phyloP scores from a whole-genome alignment of 192 early-diverging fungal species.

The Ambispora gerdemannii region DNA sequence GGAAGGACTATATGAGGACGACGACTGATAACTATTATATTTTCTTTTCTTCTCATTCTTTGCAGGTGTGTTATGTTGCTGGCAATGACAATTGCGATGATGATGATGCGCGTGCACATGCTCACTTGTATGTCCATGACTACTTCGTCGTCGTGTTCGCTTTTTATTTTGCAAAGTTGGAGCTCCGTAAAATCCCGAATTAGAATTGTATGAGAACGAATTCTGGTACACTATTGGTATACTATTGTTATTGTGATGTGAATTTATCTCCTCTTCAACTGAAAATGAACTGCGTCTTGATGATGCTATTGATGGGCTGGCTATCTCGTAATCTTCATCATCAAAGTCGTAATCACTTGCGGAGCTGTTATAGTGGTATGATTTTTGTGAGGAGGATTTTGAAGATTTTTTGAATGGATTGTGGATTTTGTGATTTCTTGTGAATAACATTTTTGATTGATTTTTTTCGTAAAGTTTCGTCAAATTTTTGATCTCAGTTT shows the following conservation, averaged over 20 bases:
- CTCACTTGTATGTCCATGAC: not conserved
- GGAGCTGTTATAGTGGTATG: conserved; percentile 15
- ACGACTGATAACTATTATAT: not conserved
- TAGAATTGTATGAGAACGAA: not conserved
- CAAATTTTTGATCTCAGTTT: no score
- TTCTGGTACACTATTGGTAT: not conserved
- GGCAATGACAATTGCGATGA: conserved; percentile 18
- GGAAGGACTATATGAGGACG: conserved; percentile 11
- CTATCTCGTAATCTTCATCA: conserved; percentile 13
- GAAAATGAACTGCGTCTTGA: conserved; percentile 26
- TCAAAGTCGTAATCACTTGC: conserved; percentile 19
- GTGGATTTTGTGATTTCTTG: conserved; percentile 25
- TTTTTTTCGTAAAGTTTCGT: no score
- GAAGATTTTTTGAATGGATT: conserved; percentile 28
- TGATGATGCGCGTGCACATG: conserved; percentile 4
- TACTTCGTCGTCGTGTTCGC: not conserved
- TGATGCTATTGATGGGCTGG: conserved; percentile 5
- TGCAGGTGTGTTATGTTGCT: not conserved
- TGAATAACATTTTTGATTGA: conserved; percentile 11
- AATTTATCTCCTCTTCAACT: not conserved
- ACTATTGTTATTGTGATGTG: not conserved
- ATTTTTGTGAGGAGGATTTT: not conserved
- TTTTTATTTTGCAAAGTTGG: not conserved
- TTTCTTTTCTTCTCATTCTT: conserved; percentile 10
- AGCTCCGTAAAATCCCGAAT: not conserved